phyloP scores from a whole-genome alignment of 805 yeast genomes.

The Nakazawaea wickerhamii region DNA sequence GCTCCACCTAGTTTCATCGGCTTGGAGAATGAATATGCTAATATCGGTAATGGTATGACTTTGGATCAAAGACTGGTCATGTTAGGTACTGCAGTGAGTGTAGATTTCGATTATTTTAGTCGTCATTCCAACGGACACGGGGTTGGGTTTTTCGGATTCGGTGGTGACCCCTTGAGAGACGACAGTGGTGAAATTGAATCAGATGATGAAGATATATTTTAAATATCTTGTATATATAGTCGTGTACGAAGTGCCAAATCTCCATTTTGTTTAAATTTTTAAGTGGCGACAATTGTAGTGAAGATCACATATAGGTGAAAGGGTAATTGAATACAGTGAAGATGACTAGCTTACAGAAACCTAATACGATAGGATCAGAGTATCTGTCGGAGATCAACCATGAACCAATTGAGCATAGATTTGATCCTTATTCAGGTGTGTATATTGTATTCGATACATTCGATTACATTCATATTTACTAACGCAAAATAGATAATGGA shows the following conservation, averaged over 20 bases:
- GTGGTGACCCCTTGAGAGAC: constrained; percentile 1
- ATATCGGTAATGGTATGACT: constrained; percentile 41
- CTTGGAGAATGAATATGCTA: constrained; percentile 46
- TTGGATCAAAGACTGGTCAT: constrained; percentile 82
- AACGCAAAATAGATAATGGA: constrained; percentile 59
- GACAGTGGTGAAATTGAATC: neutral
- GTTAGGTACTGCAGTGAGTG: constrained; percentile 82
- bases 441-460: constrained; percentile 7
- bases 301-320: neutral
- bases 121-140: constrained; percentile 69
- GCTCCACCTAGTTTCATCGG: constrained; percentile 66
- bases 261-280: neutral
- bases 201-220: constrained; percentile 5
- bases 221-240: neutral
- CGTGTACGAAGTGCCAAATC: constrained; percentile 1
- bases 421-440: constrained; percentile 74
- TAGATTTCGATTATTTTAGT: constrained; percentile 96
- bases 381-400: constrained; percentile 48
- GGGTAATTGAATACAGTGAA: neutral
- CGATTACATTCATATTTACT: no score
- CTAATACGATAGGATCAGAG: constrained; percentile 56
- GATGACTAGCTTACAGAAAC: constrained; percentile 8
- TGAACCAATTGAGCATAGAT: constrained; percentile 82
- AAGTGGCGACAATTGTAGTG: neutral
- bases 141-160: constrained; percentile 32